Conservation (phyloP, 805 yeast genomes). For the Phaffomyces opuntiae region DNA sequence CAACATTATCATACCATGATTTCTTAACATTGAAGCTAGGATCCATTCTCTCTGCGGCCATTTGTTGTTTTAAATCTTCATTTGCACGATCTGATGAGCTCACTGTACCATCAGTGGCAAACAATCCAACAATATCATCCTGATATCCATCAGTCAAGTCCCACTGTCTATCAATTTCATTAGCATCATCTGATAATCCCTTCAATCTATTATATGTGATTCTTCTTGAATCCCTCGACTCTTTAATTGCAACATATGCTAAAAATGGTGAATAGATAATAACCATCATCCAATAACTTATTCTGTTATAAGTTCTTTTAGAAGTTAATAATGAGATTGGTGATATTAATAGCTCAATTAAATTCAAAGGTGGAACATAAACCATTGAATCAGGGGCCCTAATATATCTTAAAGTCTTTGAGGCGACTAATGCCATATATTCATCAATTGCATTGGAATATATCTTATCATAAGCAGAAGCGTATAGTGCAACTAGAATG, state of each 20-base stretch:
- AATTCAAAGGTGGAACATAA: conserved; percentile 78
- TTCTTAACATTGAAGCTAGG: conserved; percentile 55
- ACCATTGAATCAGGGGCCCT: conserved; percentile 86
- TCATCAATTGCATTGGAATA: conserved; percentile 81
- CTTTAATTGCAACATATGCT: conserved; percentile 52
- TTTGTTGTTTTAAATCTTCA: conserved; percentile 41
- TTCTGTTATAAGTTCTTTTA: conserved; percentile 25
- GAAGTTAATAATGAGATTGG: conserved; percentile 38
- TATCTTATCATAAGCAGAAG: conserved; percentile 76
- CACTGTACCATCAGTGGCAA: conserved; percentile 22
- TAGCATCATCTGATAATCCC: conserved; percentile 69
- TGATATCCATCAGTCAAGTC: conserved; percentile 70
- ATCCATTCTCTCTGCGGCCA: conserved; percentile 59
- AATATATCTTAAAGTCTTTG: conserved; percentile 74
- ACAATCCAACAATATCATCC: conserved; percentile 27
- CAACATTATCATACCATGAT: conserved; percentile 46
- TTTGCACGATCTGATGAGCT: conserved; percentile 25
- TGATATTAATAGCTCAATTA: conserved; percentile 53
- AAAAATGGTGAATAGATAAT: conserved; percentile 65
- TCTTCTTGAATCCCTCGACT: conserved; percentile 59
- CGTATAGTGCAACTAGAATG: conserved; percentile 76
- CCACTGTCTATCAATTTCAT: conserved; percentile 75
- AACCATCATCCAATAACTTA: conserved; percentile 55
- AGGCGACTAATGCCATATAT: conserved; percentile 77
- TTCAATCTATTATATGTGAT: conserved; percentile 62